Base-by-base conservation (phyloP, 805 yeast genomes). In the Deakozyma indianensis region DNA sequence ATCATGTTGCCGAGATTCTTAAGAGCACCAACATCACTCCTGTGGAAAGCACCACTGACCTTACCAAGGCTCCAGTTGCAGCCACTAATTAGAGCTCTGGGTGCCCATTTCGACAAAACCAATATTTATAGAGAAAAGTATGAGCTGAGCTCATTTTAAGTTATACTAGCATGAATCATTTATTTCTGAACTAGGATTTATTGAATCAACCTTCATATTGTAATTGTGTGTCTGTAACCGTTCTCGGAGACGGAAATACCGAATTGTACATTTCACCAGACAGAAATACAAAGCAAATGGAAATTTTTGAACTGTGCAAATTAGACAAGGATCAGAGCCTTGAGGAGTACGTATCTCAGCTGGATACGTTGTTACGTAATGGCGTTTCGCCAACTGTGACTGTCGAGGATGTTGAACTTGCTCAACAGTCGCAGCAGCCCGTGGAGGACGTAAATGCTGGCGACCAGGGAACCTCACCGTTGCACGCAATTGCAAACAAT, bases 401-500 rank as follows among this genome's bases (percentile, higher is more conserved):
- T 11, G 7, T 32, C 20, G 20, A 32, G 38, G 38, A 32, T n/a
- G 38, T 32, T 5, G 38, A 7, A 7, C 38, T 32, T 14, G 38
- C 38, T 7, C 7, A 32, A n/a, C 7, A n/a, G 18, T 5, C 18
- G 20, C 7, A n/a, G 7, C 11, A 32, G 16, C 38, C 38, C 11
- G 20, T 32, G 18, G 38, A 32, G 18, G 49, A 44, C 21, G 47
- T 44, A 4, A 55, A 53, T 20, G 60, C 22, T 51, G 45, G 55
- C 22, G 64, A 60, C 35, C 70, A 67, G 21, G 83, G 83, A 16
- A 84, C 94, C 2, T 84, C 94, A 0, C 94, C 94, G 14, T 64
- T 85, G 51, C 95, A 86, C 38, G 18, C 9, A 20, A 14, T 32
- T 9, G 38, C 18, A 7, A 32, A 32, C 11, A 9, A 32, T 20